Conservation (phyloP, 495 filamentous ascomycete genomes). For the Lepidopterella palustris region DNA sequence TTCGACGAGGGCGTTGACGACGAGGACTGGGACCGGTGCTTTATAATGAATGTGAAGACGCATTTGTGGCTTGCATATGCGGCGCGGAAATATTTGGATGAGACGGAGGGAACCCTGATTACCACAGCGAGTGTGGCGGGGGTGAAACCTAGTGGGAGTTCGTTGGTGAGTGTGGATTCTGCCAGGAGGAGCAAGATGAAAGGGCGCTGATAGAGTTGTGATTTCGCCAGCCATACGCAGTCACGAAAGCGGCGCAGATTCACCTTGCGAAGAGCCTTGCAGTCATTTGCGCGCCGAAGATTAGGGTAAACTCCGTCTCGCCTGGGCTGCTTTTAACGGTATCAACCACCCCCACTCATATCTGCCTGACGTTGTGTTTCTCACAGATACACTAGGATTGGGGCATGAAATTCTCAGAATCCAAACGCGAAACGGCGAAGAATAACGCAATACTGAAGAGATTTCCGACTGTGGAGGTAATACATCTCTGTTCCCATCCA, state of each 20-base stretch:
- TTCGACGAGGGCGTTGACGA: conserved; percentile 51
- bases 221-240: conserved; percentile 36
- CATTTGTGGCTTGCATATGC: conserved; percentile 52
- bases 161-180: conserved; percentile 25
- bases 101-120: conserved; percentile 48
- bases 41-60: conserved; percentile 53
- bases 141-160: conserved; percentile 46
- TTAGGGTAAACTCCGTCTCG: conserved; percentile 49
- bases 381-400: conserved; percentile 41
- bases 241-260: conserved; percentile 53
- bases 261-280: conserved; percentile 49
- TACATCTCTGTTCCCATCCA: not conserved
- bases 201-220: not conserved
- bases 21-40: conserved; percentile 52
- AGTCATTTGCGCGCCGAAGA: conserved; percentile 44
- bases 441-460: conserved; percentile 47
- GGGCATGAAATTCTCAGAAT: conserved; percentile 45
- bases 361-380: not conserved
- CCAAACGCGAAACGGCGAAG: conserved; percentile 38
- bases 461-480: conserved; percentile 46
- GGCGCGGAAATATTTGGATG: conserved; percentile 42
- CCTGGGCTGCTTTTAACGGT: conserved; percentile 49
- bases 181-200: conserved; percentile 27
- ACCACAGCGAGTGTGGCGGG: conserved; percentile 49
- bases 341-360: not conserved